These are phyloP conservation scores for Nasturtium officinale DNA, from an alignment of 345 rosid genomes.

Conservation along the genomic window DNA sequence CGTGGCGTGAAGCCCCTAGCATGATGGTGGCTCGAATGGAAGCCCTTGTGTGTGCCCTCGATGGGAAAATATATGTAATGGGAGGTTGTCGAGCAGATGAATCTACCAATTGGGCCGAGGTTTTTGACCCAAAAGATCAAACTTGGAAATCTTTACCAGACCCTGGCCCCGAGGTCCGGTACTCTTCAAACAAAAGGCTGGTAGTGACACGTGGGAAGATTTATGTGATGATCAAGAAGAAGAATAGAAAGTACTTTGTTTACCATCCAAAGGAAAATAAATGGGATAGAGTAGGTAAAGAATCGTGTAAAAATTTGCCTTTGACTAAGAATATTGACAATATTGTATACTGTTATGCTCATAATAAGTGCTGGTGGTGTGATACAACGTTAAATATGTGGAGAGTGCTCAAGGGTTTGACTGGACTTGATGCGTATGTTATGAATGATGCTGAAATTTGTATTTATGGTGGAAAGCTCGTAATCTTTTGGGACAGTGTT, in stretches of 20 bases:
- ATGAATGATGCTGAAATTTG: background rate
- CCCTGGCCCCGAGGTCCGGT: no score
- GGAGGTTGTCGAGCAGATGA: background rate
- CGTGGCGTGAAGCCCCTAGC: background rate
- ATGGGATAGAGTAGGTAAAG: no score
- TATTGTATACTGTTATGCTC: background rate
- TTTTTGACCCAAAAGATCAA: slow-evolving; percentile 3
- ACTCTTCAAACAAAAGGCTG: no score
- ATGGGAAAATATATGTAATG: slow-evolving; percentile 24
- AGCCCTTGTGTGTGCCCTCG: background rate
- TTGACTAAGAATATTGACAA: background rate
- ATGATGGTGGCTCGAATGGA: slow-evolving; percentile 10
- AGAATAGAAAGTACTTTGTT: no score
- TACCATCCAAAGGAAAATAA: no score
- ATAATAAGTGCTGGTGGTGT: background rate
- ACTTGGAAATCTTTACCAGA: slow-evolving; percentile 11
- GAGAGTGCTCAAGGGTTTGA: background rate
- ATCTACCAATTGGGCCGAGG: background rate
- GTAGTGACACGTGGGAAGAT: no score
- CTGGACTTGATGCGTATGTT: background rate
- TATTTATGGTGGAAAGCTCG: background rate
- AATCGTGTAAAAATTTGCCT: no score
- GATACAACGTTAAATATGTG: background rate
- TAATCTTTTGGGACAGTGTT: background rate
- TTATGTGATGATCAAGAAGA: no score